These are phyloP conservation scores for Pichia norvegensis DNA, from an alignment of 1,139 yeast genomes.

Conservation along the genomic window DNA sequence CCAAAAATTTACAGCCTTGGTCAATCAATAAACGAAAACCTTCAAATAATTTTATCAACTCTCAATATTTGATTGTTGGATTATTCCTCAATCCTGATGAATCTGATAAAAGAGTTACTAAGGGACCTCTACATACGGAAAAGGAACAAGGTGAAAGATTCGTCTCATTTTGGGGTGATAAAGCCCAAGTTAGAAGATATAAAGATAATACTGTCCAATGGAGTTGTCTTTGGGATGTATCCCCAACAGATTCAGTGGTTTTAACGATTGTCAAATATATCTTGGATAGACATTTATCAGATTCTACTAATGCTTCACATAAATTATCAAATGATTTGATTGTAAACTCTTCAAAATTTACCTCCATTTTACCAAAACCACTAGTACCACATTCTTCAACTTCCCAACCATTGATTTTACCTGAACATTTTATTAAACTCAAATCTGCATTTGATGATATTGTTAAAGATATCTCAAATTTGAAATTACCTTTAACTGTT, in stretches of 20 bases:
- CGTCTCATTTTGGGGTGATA: slow-evolving; percentile 83
- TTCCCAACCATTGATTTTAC: slow-evolving; percentile 45
- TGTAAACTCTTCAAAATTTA: slow-evolving; percentile 39
- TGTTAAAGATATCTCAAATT: slow-evolving; percentile 42
- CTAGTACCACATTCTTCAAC: slow-evolving; percentile 46
- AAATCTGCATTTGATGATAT: slow-evolving; percentile 61
- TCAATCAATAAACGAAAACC: slow-evolving; percentile 55
- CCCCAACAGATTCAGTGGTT: slow-evolving; percentile 54
- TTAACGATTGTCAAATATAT: slow-evolving; percentile 57
- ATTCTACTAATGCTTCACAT: slow-evolving; percentile 22
- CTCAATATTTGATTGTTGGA: slow-evolving; percentile 44
- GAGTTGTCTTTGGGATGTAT: slow-evolving; percentile 72
- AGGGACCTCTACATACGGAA: slow-evolving; percentile 62
- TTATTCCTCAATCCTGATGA: slow-evolving; percentile 64
- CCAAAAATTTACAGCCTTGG: slow-evolving; percentile 20
- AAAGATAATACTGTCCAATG: slow-evolving; percentile 84
- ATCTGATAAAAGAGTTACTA: slow-evolving; percentile 72
- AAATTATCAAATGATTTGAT: slow-evolving; percentile 37
- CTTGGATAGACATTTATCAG: slow-evolving; percentile 49
- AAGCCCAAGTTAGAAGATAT: slow-evolving; percentile 80
- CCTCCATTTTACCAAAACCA: slow-evolving; percentile 50
- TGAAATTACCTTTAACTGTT: slow-evolving; percentile 60
- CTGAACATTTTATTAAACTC: slow-evolving; percentile 43
- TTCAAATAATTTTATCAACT: slow-evolving; percentile 24
- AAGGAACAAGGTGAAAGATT: slow-evolving; percentile 56